Evolutionary conservation across 371 early-diverging fungal species (phyloP), one percentile per base, ranked within the genome.

Genomic region (Smittium culicis): DNA sequence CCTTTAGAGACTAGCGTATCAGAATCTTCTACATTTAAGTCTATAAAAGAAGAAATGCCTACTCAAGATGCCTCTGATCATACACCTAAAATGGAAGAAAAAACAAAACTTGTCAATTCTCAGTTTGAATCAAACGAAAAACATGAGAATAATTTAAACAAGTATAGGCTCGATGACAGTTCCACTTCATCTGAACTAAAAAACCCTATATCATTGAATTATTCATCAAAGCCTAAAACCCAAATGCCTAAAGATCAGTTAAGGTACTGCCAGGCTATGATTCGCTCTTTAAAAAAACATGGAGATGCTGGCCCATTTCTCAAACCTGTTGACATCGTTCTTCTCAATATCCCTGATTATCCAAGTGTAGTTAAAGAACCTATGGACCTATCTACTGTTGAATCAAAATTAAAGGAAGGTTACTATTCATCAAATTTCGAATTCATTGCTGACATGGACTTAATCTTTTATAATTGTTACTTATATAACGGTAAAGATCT

Each of bases 381-480:
- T 1, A 99, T 99, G 98, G 99, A 99, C 74, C 67, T 98, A 28
- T 80, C 87, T n/a, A 99, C 99, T 0, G 87, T 99, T 56, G 83
- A 86, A 66, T 82, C 82, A 35, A 96, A 94, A 73, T 76, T 99
- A 32, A 90, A 90, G 63, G 70, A 75, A 14, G 84, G 84, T 17
- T 80, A 83, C 34, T 98, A 98, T 74, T 69, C 74, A 0, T 80
- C 79, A 11, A 81, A 88, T 0, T 84, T 79, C n/a, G 88, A 86
- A 34, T 96, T 96, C 71, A 83, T 84, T 64, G 79, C 79, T 20
- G 98, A 98, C 71, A 77, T 92, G 54, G 86, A 88, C 33, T 82
- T 93, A 1, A 91, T 96, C 81, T 84, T 98, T 69, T 79, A 82
- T 63, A 99, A 99, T 77, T 98, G 99, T 77, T 91, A 87, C 72